Evolutionary conservation across 768 basidiomycete species (phyloP).

Genomic region (Suillus ampliporus): DNA sequence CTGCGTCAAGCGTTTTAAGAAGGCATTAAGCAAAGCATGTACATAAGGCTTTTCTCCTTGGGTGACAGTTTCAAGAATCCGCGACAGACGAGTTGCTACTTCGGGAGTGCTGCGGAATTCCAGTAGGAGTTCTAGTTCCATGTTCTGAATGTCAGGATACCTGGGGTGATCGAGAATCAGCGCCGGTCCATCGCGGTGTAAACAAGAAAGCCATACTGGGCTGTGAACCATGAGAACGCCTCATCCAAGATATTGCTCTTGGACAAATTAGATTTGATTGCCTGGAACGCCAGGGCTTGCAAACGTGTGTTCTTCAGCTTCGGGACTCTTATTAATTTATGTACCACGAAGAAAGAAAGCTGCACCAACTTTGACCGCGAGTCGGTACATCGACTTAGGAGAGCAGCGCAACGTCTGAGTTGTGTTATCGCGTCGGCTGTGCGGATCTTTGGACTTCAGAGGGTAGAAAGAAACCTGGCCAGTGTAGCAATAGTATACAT

Average conservation of each 20-base stretch:
- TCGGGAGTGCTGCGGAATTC: neutral
- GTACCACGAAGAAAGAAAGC: neutral
- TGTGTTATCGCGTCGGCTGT: neutral
- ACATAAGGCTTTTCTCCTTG: conserved; percentile 1
- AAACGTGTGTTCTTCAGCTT: neutral
- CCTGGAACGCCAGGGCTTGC: conserved; percentile 19
- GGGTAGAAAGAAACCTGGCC: conserved; percentile 32
- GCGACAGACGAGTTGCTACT: neutral
- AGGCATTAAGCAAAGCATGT: neutral
- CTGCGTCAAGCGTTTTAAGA: neutral
- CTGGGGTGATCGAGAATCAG: conserved; percentile 12
- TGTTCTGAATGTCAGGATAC: conserved; percentile 21
- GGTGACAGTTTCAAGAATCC: neutral
- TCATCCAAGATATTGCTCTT: conserved; percentile 34
- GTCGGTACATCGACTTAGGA: conserved; percentile 45
- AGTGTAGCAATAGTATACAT: conserved; percentile 37
- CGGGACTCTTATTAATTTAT: neutral
- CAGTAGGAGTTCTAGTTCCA: neutral
- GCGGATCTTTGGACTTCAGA: conserved; percentile 25
- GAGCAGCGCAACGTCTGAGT: conserved; percentile 26
- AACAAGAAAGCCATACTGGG: conserved; percentile 22
- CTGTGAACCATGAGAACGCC: conserved; percentile 36
- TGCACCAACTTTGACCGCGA: conserved; percentile 30
- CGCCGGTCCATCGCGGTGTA: neutral
- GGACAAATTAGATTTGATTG: conserved; percentile 29